These are phyloP conservation scores for Hibiscus trionum DNA, from an alignment of 345 rosid species.

Conservation along the genomic window DNA sequence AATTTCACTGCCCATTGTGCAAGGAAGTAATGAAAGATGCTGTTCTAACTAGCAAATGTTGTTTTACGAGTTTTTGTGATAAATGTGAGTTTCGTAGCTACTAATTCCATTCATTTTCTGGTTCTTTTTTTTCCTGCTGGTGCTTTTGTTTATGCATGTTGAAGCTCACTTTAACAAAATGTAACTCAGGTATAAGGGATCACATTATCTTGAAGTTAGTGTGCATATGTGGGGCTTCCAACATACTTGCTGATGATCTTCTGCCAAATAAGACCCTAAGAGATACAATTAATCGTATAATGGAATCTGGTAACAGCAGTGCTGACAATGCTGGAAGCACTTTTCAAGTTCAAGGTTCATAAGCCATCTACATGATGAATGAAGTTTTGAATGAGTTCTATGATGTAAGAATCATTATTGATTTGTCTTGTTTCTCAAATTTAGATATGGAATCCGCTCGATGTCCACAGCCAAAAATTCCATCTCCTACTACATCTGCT, in stretches of 20 bases:
- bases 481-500: conserved; percentile 71
- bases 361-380: background rate
- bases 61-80: conserved; percentile 81
- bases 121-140: background rate
- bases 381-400: conserved; percentile 11
- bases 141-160: background rate
- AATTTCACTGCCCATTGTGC: conserved; percentile 92
- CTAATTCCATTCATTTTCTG: background rate
- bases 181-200: conserved; percentile 72
- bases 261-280: conserved; percentile 93
- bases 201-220: conserved; percentile 60
- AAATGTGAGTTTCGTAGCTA: conserved; percentile 41
- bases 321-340: conserved; percentile 77
- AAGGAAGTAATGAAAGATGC: conserved; percentile 94
- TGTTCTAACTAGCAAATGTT: conserved; percentile 89
- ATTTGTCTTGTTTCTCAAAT: conserved; percentile 11
- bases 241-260: conserved; percentile 89
- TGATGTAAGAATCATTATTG: conserved; percentile 10
- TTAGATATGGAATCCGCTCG: conserved; percentile 79
- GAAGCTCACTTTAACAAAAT: conserved; percentile 13
- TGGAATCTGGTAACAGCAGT: conserved; percentile 89
- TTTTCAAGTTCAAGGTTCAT: conserved; percentile 79
- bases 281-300: conserved; percentile 81
- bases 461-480: conserved; percentile 56
- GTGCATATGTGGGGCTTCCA: conserved; percentile 84